Conservation (phyloP, 176 grass and related monocot genomes). For the Juncus effusus region DNA sequence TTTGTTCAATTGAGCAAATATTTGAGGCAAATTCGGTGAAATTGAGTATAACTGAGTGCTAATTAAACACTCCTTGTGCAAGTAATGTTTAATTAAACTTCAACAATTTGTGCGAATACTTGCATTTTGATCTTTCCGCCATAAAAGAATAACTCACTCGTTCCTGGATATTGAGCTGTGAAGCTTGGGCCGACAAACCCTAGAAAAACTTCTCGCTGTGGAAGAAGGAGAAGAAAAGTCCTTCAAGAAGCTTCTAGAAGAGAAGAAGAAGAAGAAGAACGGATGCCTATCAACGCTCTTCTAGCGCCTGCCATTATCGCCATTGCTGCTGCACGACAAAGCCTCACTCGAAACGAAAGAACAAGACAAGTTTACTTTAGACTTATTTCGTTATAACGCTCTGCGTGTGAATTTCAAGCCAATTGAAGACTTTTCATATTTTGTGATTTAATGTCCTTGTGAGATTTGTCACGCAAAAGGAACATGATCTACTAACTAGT, state of each 20-base stretch:
- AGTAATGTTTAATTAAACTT: neutral
- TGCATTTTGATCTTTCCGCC: neutral
- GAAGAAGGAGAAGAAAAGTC: neutral
- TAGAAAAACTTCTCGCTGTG: constrained; percentile 1
- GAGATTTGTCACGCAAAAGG: too few relatives aligned
- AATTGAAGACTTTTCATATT: too few relatives aligned
- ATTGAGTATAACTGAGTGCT: neutral
- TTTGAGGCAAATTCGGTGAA: neutral
- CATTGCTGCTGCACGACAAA: constrained; percentile 1
- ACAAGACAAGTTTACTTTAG: too few relatives aligned
- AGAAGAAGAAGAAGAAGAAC: too few relatives aligned
- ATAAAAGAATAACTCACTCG: neutral
- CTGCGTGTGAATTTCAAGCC: too few relatives aligned
- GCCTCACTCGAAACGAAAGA: neutral
- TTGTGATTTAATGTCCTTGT: too few relatives aligned
- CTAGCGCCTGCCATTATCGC: constrained; percentile 19
- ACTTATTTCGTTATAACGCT: too few relatives aligned
- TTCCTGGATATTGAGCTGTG: constrained; percentile 14
- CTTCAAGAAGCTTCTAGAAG: constrained; percentile 10
- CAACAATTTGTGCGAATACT: neutral
- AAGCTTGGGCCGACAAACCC: constrained; percentile 19
- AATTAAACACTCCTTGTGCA: too few relatives aligned
- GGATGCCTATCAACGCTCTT: constrained; percentile 13
- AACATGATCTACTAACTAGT: too few relatives aligned
- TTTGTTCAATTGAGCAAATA: neutral